Base-by-base conservation (phyloP, 2,329 filamentous ascomycete genomes). In the Emmonsia crescens region DNA sequence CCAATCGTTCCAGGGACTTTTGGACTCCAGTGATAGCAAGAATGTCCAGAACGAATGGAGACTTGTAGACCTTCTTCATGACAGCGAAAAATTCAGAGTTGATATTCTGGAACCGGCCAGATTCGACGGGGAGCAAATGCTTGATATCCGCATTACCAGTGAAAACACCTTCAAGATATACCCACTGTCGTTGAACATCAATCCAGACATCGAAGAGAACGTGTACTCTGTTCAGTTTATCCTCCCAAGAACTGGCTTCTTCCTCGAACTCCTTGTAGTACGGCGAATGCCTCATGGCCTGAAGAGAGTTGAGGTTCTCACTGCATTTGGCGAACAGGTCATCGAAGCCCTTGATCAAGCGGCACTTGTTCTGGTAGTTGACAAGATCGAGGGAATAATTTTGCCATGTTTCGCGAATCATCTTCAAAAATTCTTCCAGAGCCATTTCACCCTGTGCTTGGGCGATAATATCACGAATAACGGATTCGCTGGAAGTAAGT, bases 261-360 rank as follows among this genome's bases (percentile, higher is more conserved):
- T 99, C 94, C 73, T 99, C 94, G 65, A 99, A 99, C 70, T 97
- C 93, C 75, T 96, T 97, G 82, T 96, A 99, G 76, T 99, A 99
- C 0, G 94, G 94, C 5, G 94, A 99, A 75, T 99, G 93, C 72
- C 91, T 89, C 95, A 99, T 99, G 29, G 94, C 94, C 75, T 97
- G 94, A 56, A 99, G 79, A 5, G 94, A 97, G 77, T 96, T 97
- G 61, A 99, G 78, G 70, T 99, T 96, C 74, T 99, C 94, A 71
- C 93, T 96, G 76, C 94, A 99, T 74, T 97, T 97, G 58, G 93
- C 91, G 71, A 99, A 99, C 19, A 99, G 83, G 66, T 99, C 94
- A 69, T 99, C 94, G 88, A 95, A 99, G 59, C 94, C 94, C 66
- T 91, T 89, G 67, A 99, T 99, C 48, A 99, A 85, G 54, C 93